Evolutionary conservation across 2,329 filamentous ascomycete species (phyloP).

Genomic region (Neophaeococcomyces aloes): DNA sequence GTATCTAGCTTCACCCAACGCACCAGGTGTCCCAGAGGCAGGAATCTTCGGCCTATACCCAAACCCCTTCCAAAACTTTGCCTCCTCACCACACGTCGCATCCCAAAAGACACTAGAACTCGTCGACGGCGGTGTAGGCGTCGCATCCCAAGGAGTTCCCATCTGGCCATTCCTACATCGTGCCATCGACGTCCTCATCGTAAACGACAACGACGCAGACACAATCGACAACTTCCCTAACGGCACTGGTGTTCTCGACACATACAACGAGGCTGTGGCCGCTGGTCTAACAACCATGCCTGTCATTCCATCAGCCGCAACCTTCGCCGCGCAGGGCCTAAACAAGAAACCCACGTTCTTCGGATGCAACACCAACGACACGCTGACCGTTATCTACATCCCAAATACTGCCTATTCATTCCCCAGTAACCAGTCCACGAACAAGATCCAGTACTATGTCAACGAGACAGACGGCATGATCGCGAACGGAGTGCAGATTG

Average conservation of each 20-base stretch:
- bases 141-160: conserved; percentile 21
- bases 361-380: conserved; percentile 18
- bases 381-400: conserved; percentile 20
- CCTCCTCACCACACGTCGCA: not conserved
- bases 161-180: conserved; percentile 16
- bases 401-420: conserved; percentile 18
- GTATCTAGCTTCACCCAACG: too few relatives aligned
- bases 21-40: not conserved
- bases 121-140: conserved; percentile 25
- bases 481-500: conserved; percentile 16
- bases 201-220: conserved; percentile 7
- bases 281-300: conserved; percentile 8
- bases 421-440: conserved; percentile 13
- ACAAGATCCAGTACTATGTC: conserved; percentile 9
- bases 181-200: conserved; percentile 12
- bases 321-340: conserved; percentile 17
- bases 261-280: conserved; percentile 9
- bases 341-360: conserved; percentile 19
- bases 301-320: conserved; percentile 10
- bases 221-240: conserved; percentile 9
- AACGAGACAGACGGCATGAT: conserved; percentile 16
- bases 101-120: conserved; percentile 12
- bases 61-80: conserved; percentile 13
- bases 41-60: not conserved
- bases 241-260: conserved; percentile 10